A percentile compares a stretch with the other conserved stretches of the same genome.
Evolutionary conservation across 208 protist species (phyloP).

Genomic region (Tritrichomonas musculus): DNA sequence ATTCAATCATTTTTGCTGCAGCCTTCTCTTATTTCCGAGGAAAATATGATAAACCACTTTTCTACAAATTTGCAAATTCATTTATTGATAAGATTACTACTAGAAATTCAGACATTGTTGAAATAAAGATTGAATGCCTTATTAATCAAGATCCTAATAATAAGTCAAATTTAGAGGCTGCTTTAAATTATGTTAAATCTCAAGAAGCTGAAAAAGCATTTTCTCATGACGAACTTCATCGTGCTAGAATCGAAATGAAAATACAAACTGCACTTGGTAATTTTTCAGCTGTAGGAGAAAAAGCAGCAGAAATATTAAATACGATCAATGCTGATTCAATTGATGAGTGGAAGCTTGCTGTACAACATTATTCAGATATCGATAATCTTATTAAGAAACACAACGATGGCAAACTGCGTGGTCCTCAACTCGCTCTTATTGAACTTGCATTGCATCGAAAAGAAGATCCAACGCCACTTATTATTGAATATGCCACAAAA

Average conservation of each 20-base stretch:
- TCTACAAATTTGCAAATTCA: not conserved
- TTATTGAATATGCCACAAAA: not conserved
- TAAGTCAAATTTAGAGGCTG: not conserved
- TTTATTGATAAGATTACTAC: not conserved
- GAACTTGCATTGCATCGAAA: not conserved
- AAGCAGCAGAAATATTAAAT: not conserved
- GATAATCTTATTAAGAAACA: not conserved
- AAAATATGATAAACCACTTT: not conserved
- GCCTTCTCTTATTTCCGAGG: not conserved
- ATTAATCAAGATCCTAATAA: not conserved
- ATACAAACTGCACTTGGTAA: not conserved
- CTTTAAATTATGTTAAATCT: not conserved
- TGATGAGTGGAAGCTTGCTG: slow-evolving; percentile 18
- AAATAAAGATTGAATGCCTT: not conserved
- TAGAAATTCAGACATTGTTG: not conserved
- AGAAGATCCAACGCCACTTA: not conserved
- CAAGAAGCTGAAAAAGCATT: not conserved
- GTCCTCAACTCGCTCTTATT: not conserved
- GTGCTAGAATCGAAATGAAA: not conserved
- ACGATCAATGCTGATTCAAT: not conserved
- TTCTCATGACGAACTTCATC: not conserved
- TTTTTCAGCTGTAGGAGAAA: not conserved
- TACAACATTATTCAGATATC: not conserved
- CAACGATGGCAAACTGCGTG: not conserved
- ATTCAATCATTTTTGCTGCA: not conserved